A percentile compares a stretch with the other conserved stretches of the same genome.
Conservation (phyloP, 2,329 filamentous ascomycete genomes). For the Alternaria triticina region DNA sequence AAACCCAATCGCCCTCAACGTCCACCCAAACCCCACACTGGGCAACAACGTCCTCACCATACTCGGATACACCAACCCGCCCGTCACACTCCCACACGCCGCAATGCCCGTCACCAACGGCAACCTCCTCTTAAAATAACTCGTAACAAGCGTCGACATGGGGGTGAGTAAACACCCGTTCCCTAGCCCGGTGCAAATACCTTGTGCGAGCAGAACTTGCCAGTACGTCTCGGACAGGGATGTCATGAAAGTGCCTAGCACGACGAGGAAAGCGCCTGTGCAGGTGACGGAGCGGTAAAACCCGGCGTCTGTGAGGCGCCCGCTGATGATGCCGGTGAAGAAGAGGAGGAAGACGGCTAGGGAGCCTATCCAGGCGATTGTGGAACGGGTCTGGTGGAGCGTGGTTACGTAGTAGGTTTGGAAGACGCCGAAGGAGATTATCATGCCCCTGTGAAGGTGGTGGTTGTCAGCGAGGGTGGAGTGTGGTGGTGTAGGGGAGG, state of each 20-base stretch:
- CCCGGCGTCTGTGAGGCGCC: slow-evolving; percentile 57
- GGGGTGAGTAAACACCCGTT: slow-evolving; percentile 13
- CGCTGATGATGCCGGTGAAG: slow-evolving; percentile 53
- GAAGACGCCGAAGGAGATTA: slow-evolving; percentile 37
- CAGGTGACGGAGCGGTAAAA: slow-evolving; percentile 51
- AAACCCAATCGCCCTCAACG: slow-evolving; percentile 62
- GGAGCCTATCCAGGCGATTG: slow-evolving; percentile 59
- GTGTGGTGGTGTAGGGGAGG: neutral
- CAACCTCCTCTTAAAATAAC: neutral
- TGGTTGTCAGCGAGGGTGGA: neutral
- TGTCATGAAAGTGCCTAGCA: slow-evolving; percentile 57
- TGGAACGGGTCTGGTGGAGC: slow-evolving; percentile 48
- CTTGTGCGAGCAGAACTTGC: slow-evolving; percentile 46
- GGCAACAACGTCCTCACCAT: slow-evolving; percentile 15
- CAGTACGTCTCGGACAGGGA: slow-evolving; percentile 52
- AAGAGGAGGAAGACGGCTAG: slow-evolving; percentile 56
- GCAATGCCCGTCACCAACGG: slow-evolving; percentile 14
- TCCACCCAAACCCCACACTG: slow-evolving; percentile 60
- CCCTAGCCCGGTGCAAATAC: slow-evolving; percentile 32
- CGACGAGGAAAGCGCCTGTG: slow-evolving; percentile 48
- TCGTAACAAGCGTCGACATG: neutral
- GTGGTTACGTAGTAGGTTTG: slow-evolving; percentile 34
- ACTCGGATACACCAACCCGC: slow-evolving; percentile 23
- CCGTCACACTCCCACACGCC: slow-evolving; percentile 16
- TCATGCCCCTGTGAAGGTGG: slow-evolving; percentile 29